Conservation (phyloP, 345 rosid species). For the Clarkia xantiana region DNA sequence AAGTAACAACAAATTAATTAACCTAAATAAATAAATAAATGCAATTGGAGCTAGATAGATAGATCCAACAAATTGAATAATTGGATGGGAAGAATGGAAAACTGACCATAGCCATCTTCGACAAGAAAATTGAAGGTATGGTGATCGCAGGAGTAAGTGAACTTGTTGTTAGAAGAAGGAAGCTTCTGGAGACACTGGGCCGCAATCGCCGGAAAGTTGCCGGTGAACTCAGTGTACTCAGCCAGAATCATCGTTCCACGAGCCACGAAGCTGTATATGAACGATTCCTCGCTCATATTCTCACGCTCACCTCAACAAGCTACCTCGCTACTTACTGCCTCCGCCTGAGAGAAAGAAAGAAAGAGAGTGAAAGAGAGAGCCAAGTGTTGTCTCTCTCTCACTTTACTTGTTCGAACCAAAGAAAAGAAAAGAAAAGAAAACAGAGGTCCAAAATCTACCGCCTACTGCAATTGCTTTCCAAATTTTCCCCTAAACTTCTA, state of each 20-base stretch:
- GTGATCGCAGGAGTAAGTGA: slow-evolving; percentile 94
- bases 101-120: slow-evolving; percentile 77
- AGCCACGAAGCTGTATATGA: slow-evolving; percentile 94
- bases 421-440: too few species aligned
- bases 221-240: slow-evolving; percentile 95
- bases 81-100: neutral
- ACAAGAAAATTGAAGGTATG: slow-evolving; percentile 94
- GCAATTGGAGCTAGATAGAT: neutral
- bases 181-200: slow-evolving; percentile 82
- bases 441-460: too few species aligned
- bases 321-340: neutral
- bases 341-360: neutral
- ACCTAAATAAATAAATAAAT: too few species aligned
- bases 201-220: slow-evolving; percentile 95
- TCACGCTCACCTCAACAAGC: slow-evolving; percentile 1
- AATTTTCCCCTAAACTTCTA: too few species aligned
- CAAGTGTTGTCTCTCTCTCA: too few species aligned
- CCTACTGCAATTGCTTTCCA: too few species aligned
- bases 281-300: slow-evolving; percentile 72
- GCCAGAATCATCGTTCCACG: slow-evolving; percentile 86
- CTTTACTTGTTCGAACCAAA: too few species aligned
- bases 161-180: slow-evolving; percentile 84
- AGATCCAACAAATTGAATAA: neutral
- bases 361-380: neutral
- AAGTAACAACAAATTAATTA: neutral